Evolutionary conservation across 2,329 filamentous ascomycete genomes (phyloP), one percentile per base, ranked within the genome.

Genomic region (Thermothelomyces thermophilus): DNA sequence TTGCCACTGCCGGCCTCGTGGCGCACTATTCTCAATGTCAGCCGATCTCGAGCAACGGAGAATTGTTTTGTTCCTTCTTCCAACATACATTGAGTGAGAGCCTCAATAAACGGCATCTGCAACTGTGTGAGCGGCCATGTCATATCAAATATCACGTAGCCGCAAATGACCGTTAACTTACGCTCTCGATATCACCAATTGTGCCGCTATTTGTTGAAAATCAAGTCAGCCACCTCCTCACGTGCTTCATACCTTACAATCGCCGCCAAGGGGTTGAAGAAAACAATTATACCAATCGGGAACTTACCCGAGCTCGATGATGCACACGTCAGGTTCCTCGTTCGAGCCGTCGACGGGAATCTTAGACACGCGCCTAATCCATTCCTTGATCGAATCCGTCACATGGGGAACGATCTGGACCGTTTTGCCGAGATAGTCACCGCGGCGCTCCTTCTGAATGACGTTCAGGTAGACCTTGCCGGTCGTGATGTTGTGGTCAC

Each of bases 401-500:
- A 97, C 77, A 68, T 97, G 91, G 2, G 91, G 91, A 5, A 97
- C 90, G 35, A 94, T 86, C 68, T 96, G 90, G 14, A 94, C 85
- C 16, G 90, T 90, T 67, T 86, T 83, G 58, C 91, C 91, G 11
- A 97, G 79, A 62, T 95, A 97, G 65, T 93, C 84, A 48, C 79
- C 79, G 35, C 69, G 68, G 22, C 78, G 71, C 63, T 81, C 78
- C 53, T 80, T 82, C 63, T 90, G 81, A 61, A 95, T 90, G 47
- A 96, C 90, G 62, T 86, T 82, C 63, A 88, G 78, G 71, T 96
- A 97, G 60, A 97, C 89, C 74, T 97, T 96, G 64, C 93, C 93
- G 5, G 91, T 95, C 3, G 93, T 98, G 69, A 98, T 95, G 70
- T 97, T 97, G 74, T 91, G 89, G 60, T 95, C 90, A 54, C 84